Evolutionary conservation across 805 yeast genomes (phyloP).

Genomic region (Phaffomyces antillensis): DNA sequence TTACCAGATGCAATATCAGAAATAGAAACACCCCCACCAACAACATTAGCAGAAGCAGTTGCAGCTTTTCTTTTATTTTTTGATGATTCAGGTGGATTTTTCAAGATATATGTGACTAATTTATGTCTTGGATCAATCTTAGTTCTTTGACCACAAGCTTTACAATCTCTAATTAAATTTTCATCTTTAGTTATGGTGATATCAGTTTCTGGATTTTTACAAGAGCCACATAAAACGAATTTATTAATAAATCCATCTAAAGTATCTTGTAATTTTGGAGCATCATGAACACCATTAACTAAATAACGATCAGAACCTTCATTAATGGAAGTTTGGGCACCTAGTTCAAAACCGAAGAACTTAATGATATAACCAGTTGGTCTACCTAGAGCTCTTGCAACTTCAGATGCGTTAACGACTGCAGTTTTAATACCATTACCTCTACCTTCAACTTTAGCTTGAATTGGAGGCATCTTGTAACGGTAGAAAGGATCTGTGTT

Average conservation of each 20-base stretch:
- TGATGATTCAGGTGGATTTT: constrained; percentile 75
- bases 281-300: constrained; percentile 93
- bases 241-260: constrained; percentile 90
- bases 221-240: constrained; percentile 88
- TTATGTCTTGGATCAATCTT: constrained; percentile 80
- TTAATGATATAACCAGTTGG: constrained; percentile 90
- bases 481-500: constrained; percentile 98
- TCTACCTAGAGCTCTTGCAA: constrained; percentile 89
- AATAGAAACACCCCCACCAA: constrained; percentile 80
- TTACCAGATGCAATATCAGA: constrained; percentile 65
- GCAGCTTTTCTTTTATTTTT: constrained; percentile 63
- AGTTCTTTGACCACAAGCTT: constrained; percentile 94
- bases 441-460: constrained; percentile 95
- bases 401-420: constrained; percentile 82
- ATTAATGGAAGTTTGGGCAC: constrained; percentile 86
- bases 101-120: constrained; percentile 77
- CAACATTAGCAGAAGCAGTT: constrained; percentile 83
- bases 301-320: constrained; percentile 80
- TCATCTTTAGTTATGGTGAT: constrained; percentile 72
- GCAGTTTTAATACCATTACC: constrained; percentile 99
- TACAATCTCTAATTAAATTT: constrained; percentile 82
- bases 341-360: constrained; percentile 93
- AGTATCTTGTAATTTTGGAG: constrained; percentile 83
- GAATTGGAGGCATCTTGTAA: constrained; percentile 98
- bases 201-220: constrained; percentile 97